Conservation (phyloP, 495 filamentous ascomycete species). For the Peziza echinospora region DNA sequence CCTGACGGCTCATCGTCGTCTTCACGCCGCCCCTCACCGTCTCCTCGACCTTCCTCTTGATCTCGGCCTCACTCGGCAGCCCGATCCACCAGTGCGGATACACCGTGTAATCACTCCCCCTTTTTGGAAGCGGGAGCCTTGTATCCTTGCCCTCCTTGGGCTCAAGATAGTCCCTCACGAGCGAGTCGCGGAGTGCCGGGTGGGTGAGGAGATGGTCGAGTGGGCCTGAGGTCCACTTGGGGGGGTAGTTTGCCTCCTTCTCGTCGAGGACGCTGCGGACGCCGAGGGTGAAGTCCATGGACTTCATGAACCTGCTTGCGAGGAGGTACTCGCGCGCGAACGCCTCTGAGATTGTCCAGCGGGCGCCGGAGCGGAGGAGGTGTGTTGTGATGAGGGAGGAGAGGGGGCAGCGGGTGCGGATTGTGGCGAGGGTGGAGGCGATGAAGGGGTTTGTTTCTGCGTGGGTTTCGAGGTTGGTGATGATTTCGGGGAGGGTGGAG, state of each 20-base stretch:
- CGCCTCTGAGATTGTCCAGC: constrained; percentile 59
- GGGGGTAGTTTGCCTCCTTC: constrained; percentile 36
- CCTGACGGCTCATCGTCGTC: constrained; percentile 19
- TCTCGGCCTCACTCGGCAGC: constrained; percentile 54
- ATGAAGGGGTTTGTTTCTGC: constrained; percentile 21
- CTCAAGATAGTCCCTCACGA: constrained; percentile 33
- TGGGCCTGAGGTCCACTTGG: constrained; percentile 15
- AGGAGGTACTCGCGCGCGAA: constrained; percentile 68
- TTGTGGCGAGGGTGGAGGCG: constrained; percentile 38
- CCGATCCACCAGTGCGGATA: constrained; percentile 47
- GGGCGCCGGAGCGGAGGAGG: constrained; percentile 45
- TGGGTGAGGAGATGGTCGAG: constrained; percentile 49
- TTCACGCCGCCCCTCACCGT: constrained; percentile 25
- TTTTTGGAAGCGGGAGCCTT: constrained; percentile 32
- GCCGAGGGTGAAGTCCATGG: constrained; percentile 72
- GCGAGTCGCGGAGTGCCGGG: constrained; percentile 29
- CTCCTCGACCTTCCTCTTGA: constrained; percentile 32
- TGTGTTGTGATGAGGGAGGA: constrained; percentile 60
- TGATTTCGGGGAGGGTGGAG: constrained; percentile 44
- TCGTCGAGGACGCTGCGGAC: constrained; percentile 54
- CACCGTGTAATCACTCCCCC: constrained; percentile 29
- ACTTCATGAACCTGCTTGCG: constrained; percentile 60
- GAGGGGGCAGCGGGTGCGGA: constrained; percentile 58
- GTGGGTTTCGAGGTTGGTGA: constrained; percentile 35
- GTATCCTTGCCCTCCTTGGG: constrained; percentile 21